These are phyloP conservation scores for Candida coquimbonensis DNA, from an alignment of 805 yeast genomes.

Conservation along the genomic window DNA sequence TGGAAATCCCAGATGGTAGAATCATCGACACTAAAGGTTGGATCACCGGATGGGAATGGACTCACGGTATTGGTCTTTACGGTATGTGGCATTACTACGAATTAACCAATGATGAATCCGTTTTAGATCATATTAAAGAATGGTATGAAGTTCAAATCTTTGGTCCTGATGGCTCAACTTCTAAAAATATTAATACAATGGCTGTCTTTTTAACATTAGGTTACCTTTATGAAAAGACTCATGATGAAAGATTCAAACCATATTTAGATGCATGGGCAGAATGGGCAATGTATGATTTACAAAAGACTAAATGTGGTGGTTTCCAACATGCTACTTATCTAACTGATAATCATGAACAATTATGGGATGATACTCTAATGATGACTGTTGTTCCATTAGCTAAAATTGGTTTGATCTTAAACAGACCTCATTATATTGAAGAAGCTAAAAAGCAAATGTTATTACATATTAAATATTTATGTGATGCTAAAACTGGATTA, in stretches of 20 bases:
- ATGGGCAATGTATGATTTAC: conserved; percentile 10
- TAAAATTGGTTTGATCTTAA: conserved; percentile 8
- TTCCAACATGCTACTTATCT: conserved; percentile 10
- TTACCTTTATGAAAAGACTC: conserved; percentile 4
- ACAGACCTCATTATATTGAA: conserved; percentile 10
- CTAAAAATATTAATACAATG: conserved; percentile 11
- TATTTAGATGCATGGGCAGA: conserved; percentile 11
- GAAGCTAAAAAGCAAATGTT: conserved; percentile 11
- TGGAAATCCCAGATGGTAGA: conserved; percentile 11
- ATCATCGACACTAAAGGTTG: conserved; percentile 12
- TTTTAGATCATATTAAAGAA: conserved; percentile 4
- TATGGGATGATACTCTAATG: conserved; percentile 12
- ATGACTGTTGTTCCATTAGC: conserved; percentile 12
- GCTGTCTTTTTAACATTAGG: conserved; percentile 8
- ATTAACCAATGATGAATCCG: conserved; percentile 1
- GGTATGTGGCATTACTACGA: conserved; percentile 13
- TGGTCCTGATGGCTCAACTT: conserved; percentile 11
- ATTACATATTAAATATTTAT: conserved; percentile 6
- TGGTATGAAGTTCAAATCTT: conserved; percentile 11
- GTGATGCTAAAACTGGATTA: conserved; percentile 7
- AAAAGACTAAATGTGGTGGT: conserved; percentile 10
- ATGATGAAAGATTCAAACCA: conserved; percentile 5
- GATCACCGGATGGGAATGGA: conserved; percentile 15
- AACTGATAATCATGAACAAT: conserved; percentile 9
- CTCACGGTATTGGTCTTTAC: conserved; percentile 11